Base-by-base conservation (phyloP, 2,329 filamentous ascomycete genomes). In the Exophiala sp. region DNA sequence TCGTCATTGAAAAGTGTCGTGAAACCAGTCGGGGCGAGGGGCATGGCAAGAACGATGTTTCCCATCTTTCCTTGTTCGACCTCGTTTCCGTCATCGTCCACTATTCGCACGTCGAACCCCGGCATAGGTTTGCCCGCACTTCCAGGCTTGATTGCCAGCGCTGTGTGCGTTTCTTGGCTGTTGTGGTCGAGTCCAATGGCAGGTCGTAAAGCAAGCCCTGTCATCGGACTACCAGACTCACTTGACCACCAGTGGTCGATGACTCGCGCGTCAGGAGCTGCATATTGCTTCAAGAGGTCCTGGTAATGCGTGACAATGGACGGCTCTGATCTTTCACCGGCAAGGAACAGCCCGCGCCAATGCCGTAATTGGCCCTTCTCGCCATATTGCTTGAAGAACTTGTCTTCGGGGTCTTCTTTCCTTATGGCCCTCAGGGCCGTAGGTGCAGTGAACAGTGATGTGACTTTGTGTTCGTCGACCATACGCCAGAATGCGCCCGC, bases 41-140 rank as follows among this genome's bases (percentile, higher is more conserved):
- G 92, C 50, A 89, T 80, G 0, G 78, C 87, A 47, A 97, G 77
- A 8, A 96, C 91, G 57, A 96, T 94, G 67, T 96, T 96, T 0
- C 91, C 92, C 88, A 95, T 95, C 18, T 74, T 83, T 1, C 88
- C 88, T 29, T 72, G 76, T n/a, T 79, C 69, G 0, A 95, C 76
- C 67, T 91, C 86, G 1, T 79, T 77, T 4, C 91, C 91, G 0
- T 83, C 75, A 64, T 96, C 91, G 66, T 95, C 84, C 2, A 96
- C 90, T 11, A 92, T 79, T 12, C 86, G 81, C 3, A 96, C 87
- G 63, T 96, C 89, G 64, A 95, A 96, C 0, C 91, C 92, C 0
- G 91, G 91, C 85, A 95, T 90, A 0, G 91, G 82, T 68, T 95
- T 94, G 0, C 91, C 91, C 4, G 91, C 92, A 56, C 88, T 92